Evolutionary conservation across 805 yeast species (phyloP).

Genomic region (Ogataea angusta): DNA sequence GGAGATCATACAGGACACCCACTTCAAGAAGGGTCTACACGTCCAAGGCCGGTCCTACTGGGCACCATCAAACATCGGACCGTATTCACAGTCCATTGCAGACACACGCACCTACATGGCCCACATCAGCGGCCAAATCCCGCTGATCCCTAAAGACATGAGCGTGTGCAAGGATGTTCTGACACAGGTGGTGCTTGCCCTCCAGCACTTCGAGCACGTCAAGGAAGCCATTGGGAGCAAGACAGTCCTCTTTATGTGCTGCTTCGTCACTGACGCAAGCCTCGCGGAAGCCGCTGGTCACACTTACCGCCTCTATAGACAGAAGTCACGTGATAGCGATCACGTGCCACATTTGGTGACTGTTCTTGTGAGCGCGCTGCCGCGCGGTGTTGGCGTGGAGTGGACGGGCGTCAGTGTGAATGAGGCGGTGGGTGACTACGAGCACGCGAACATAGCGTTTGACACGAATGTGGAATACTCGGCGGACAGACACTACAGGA

Average conservation of each 20-base stretch:
- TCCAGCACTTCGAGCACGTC: constrained; percentile 72
- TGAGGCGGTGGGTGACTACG: constrained; percentile 35
- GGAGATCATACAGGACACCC: constrained; percentile 37
- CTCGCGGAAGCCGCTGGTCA: constrained; percentile 33
- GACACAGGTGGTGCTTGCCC: constrained; percentile 49
- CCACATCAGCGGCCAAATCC: constrained; percentile 86
- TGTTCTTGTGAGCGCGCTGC: constrained; percentile 55
- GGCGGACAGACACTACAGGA: constrained; percentile 18
- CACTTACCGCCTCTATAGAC: constrained; percentile 46
- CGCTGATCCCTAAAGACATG: constrained; percentile 74
- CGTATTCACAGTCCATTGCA: constrained; percentile 82
- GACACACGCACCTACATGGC: constrained; percentile 49
- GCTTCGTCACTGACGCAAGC: constrained; percentile 45
- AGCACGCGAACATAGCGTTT: constrained; percentile 10
- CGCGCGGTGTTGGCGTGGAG: constrained; percentile 63
- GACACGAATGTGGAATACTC: constrained; percentile 21
- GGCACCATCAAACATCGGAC: constrained; percentile 99
- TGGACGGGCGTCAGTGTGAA: constrained; percentile 67
- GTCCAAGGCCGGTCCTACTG: constrained; percentile 92
- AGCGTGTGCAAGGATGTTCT: constrained; percentile 34
- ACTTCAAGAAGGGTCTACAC: constrained; percentile 67
- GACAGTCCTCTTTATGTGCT: constrained; percentile 46
- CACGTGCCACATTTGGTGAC: constrained; percentile 37
- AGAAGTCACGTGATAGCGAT: constrained; percentile 10
- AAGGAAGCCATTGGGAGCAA: constrained; percentile 49